Percentiles rank a stretch among this genome's conserved stretches.
These are phyloP conservation scores for Dendryphion nanum DNA, from an alignment of 2,329 filamentous ascomycete species.

Conservation along the genomic window DNA sequence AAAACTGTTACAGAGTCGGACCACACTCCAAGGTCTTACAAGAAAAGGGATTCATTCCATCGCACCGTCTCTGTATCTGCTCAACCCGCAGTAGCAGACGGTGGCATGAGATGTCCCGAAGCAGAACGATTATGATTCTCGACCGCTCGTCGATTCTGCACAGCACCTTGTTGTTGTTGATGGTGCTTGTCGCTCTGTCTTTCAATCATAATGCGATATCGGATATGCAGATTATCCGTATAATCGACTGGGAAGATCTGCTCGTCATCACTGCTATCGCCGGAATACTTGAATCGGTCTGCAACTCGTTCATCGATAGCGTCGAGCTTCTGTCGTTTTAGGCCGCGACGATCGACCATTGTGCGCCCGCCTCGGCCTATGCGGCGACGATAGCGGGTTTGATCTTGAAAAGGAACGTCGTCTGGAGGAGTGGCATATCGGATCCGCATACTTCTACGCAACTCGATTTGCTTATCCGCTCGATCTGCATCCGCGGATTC, in stretches of 20 bases:
- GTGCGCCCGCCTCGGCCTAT: slow-evolving; percentile 80
- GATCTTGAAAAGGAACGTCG: slow-evolving; percentile 37
- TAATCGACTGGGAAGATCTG: slow-evolving; percentile 75
- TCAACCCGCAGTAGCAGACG: slow-evolving; percentile 9
- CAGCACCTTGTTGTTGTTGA: slow-evolving; percentile 7
- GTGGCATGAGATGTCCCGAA: slow-evolving; percentile 35
- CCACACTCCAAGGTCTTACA: too few relatives aligned
- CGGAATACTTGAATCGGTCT: slow-evolving; percentile 75
- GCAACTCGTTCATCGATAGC: slow-evolving; percentile 32
- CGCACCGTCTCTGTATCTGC: too few relatives aligned
- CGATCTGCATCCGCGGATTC: slow-evolving; percentile 40
- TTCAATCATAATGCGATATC: slow-evolving; percentile 54
- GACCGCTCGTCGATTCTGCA: slow-evolving; percentile 26
- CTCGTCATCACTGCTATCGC: slow-evolving; percentile 77
- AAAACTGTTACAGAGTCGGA: too few relatives aligned
- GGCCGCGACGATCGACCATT: slow-evolving; percentile 81
- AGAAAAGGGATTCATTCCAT: too few relatives aligned
- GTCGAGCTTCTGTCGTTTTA: slow-evolving; percentile 50
- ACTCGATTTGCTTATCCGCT: slow-evolving; percentile 23
- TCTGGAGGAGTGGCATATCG: slow-evolving; percentile 40
- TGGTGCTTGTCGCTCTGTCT: slow-evolving; percentile 43
- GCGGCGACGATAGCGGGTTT: slow-evolving; percentile 75
- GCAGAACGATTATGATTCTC: slow-evolving; percentile 37
- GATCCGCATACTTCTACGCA: slow-evolving; percentile 28
- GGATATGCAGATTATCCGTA: slow-evolving; percentile 56